Percentiles rank a stretch among this genome's conserved stretches.
phyloP scores from a whole-genome alignment of 257 asterid species.

The Verbascum thapsus region DNA sequence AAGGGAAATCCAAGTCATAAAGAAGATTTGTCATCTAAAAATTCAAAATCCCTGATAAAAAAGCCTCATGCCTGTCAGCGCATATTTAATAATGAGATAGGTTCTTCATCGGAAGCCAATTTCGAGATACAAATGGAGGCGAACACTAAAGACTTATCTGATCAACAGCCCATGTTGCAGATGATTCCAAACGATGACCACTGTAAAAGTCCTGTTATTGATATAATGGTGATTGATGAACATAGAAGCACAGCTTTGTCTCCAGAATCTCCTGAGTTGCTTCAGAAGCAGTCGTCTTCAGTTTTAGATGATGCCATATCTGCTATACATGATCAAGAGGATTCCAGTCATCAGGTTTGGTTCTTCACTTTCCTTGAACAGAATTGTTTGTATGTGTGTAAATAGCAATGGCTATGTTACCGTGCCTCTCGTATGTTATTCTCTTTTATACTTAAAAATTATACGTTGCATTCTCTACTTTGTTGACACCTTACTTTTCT shows the following conservation, averaged over 20 bases:
- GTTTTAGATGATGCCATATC: slow-evolving; percentile 26
- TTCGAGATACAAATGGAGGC: slow-evolving; percentile 48
- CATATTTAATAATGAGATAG: slow-evolving; percentile 32
- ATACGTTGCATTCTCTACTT: not conserved
- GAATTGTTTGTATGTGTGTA: not conserved
- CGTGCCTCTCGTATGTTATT: slow-evolving; percentile 21
- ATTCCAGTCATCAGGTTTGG: slow-evolving; percentile 53
- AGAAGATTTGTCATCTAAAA: slow-evolving; percentile 40
- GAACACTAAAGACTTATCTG: slow-evolving; percentile 40
- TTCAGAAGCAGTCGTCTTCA: slow-evolving; percentile 35
- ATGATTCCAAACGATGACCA: slow-evolving; percentile 33
- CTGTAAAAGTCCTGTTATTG: slow-evolving; percentile 35
- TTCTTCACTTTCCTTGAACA: slow-evolving; percentile 23
- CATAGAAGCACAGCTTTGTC: slow-evolving; percentile 39
- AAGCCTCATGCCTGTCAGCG: slow-evolving; percentile 41
- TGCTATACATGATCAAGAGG: slow-evolving; percentile 38
- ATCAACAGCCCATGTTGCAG: slow-evolving; percentile 34
- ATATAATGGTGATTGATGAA: slow-evolving; percentile 38
- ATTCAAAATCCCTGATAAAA: slow-evolving; percentile 44
- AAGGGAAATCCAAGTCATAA: slow-evolving; percentile 42
- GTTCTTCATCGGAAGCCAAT: slow-evolving; percentile 44
- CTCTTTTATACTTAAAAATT: slow-evolving; percentile 10
- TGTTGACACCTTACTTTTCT: not conserved
- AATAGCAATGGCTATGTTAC: not conserved
- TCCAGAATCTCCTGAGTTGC: slow-evolving; percentile 38